Percentiles rank a stretch among this genome's conserved stretches.
Conservation (phyloP, 2,329 filamentous ascomycete species). For the Thermomyces lanuginosus region DNA sequence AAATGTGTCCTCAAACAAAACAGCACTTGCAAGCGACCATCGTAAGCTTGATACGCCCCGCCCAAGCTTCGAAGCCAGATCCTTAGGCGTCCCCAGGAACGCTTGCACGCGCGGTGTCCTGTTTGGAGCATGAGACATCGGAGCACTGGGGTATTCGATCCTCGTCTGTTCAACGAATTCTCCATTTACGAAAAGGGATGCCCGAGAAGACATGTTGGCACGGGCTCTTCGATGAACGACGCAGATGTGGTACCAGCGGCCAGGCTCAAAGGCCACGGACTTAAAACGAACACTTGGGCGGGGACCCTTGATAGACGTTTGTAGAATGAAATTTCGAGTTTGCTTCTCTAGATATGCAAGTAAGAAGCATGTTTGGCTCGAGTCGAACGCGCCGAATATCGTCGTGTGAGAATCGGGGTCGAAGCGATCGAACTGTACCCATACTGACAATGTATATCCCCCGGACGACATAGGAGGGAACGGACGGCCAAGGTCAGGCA, state of each 20-base stretch:
- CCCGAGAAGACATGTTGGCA: conserved; percentile 59
- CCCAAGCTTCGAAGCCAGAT: conserved; percentile 62
- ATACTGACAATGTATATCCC: conserved; percentile 80
- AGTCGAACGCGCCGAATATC: conserved; percentile 86
- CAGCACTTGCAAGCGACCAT: conserved; percentile 80
- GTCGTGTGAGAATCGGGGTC: conserved; percentile 79
- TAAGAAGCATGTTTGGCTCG: conserved; percentile 81
- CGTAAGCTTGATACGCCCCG: conserved; percentile 56
- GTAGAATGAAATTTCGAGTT: conserved; percentile 82
- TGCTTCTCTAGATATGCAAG: conserved; percentile 89
- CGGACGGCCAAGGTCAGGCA: conserved; percentile 64
- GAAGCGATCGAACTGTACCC: conserved; percentile 77
- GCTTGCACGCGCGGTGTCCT: conserved; percentile 54
- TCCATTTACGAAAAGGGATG: conserved; percentile 78
- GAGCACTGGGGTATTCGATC: conserved; percentile 68
- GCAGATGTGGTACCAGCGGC: conserved; percentile 83
- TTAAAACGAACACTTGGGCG: conserved; percentile 90
- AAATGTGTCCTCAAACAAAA: conserved; percentile 71
- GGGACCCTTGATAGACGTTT: conserved; percentile 77
- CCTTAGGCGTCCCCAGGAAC: conserved; percentile 82
- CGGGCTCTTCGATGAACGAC: conserved; percentile 69
- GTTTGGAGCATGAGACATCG: conserved; percentile 43
- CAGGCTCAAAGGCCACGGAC: conserved; percentile 56
- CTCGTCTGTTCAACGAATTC: conserved; percentile 87
- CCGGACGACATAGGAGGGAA: conserved; percentile 67